Evolutionary conservation across 352 stramenopile genomes (phyloP), one percentile per base, ranked within the genome.

Genomic region (Pythium grandisporangium): DNA sequence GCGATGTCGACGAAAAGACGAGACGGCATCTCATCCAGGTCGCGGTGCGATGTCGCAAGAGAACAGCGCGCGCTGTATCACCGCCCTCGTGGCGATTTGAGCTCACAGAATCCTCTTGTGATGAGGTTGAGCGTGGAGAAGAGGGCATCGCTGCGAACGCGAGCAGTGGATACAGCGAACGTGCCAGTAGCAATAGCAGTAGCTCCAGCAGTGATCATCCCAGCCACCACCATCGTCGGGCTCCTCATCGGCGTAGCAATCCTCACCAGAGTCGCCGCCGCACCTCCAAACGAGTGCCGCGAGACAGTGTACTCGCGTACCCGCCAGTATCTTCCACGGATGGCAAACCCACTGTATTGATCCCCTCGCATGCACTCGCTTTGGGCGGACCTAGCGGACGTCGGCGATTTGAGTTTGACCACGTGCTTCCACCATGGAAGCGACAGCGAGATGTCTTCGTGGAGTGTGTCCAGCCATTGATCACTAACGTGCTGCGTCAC

Each of bases 401-500:
- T 25, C 57, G 74, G 24, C 66, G 57, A 3, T 85, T 88, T 48
- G 69, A 70, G 32, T 88, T 85, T 16, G 74, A 88, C 45, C 63
- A 59, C 24, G 53, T 88, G 13, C 77, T 84, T 35, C 62, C 69
- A 5, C 66, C 69, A 4, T 65, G 48, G 47, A 67, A 63, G 17
- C 59, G 58, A 19, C 74, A 88, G 43, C 32, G 38, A 5, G 58
- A 80, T 4, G 55, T 88, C 2, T 88, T 84, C 42, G 49, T 64
- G 11, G 45, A 39, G 4, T 66, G 65, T 10, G 65, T 74, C 5
- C 35, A 54, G 19, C 34, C 50, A 5, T 59, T 69, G 25, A 64
- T 85, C 42, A 37, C 52, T 2, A 40, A 67, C 13, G 69, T 85
- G 12, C 56, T 85, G 4, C 35, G 56, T 3, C 2, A 23, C 19